These are phyloP conservation scores for Cercospora sp. DNA, from an alignment of 2,329 filamentous ascomycete species.

Conservation along the genomic window DNA sequence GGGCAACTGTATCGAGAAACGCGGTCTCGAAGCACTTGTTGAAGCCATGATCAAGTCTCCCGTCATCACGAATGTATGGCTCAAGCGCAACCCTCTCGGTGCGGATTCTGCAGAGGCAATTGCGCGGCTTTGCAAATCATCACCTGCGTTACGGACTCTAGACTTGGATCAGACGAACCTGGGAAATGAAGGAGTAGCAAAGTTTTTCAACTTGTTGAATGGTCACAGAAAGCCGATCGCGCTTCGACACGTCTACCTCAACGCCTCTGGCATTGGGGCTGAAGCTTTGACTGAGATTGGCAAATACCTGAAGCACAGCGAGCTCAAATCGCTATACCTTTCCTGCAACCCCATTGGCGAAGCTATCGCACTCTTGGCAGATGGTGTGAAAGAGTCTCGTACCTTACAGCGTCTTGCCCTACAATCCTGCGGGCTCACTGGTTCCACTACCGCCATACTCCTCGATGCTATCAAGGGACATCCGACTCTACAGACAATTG, in stretches of 20 bases:
- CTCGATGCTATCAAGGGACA: constrained; percentile 43
- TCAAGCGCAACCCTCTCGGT: constrained; percentile 56
- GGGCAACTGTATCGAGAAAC: constrained; percentile 54
- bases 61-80: constrained; percentile 53
- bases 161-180: constrained; percentile 58
- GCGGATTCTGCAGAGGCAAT: constrained; percentile 44
- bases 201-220: constrained; percentile 44
- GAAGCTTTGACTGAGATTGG: constrained; percentile 34
- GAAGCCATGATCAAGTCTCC: constrained; percentile 48
- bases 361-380: constrained; percentile 27
- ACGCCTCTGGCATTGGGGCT: constrained; percentile 36
- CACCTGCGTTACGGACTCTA: constrained; percentile 50
- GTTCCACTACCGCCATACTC: constrained; percentile 43
- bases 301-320: constrained; percentile 24
- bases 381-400: constrained; percentile 30
- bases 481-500: constrained; percentile 42
- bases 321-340: constrained; percentile 37
- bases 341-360: constrained; percentile 40
- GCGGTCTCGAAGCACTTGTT: constrained; percentile 47
- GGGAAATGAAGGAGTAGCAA: constrained; percentile 49
- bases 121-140: constrained; percentile 48
- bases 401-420: constrained; percentile 39
- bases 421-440: constrained; percentile 49
- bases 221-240: constrained; percentile 20
- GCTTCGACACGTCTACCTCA: constrained; percentile 40